Base-by-base conservation (phyloP, 306 rosid genomes). In the Dryas drummondii region DNA sequence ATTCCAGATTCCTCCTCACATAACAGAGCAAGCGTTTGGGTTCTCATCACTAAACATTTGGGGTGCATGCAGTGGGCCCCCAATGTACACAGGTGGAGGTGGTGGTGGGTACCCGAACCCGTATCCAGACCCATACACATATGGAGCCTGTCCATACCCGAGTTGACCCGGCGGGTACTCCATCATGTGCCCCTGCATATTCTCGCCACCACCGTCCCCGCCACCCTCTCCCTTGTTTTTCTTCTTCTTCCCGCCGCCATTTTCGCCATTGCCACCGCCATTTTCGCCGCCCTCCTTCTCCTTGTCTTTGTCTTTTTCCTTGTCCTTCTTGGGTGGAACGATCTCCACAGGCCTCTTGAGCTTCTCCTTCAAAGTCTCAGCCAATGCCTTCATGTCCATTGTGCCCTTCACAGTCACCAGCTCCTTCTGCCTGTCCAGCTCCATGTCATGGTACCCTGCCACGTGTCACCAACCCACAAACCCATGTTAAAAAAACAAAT, bases 21-120 rank as follows among this genome's bases (percentile, higher is more conserved):
- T 88, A 42, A 91, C 37, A 0, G 79, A 87, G 73, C 98, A 93
- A 9, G 91, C 97, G 79, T 91, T 86, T 1, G 98, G 98, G 82
- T 93, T 93, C 76, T 93, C 98, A 0, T 91, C 98, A 17, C 92
- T 93, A 56, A 93, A 93, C 41, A 89, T 63, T 51, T 87, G 88
- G 0, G 96, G 93, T 5, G 92, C 86, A 40, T 84, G 83, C 41
- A 60, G 54, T 1, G 76, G 86, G 67, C 80, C 84, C 5, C 77
- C 87, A 17, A 69, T 72, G 7, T 79, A 57, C 7, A 78, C 82
- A 9, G 77, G 57, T 9, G 66, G 68, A 15, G 66, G 75, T 15
- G 26, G 46, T 12, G 53, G 19, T 37, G 81, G 81, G 61, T 83
- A 53, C 2, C 81, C 87, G 5, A 73, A 81, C 14, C 85, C 86